Base-by-base conservation (phyloP, 345 rosid species). In the Salix dunnii region DNA sequence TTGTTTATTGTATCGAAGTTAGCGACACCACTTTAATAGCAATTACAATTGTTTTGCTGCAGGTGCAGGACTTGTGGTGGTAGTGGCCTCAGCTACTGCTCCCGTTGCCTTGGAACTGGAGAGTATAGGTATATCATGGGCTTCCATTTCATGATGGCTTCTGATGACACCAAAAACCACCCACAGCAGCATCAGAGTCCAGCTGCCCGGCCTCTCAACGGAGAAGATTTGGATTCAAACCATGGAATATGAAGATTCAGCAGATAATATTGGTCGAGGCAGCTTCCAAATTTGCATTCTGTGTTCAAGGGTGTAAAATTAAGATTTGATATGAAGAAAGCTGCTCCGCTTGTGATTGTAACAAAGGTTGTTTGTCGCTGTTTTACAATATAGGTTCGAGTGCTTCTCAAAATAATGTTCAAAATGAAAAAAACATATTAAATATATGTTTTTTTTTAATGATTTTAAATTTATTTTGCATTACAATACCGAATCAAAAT, bases 31-130 rank as follows among this genome's bases (percentile, higher is more conserved):
- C 27, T 7, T 7, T 30, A 64, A 8, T 6, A 21, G 53, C 2
- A 17, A 62, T 73, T 23, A 18, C 25, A 38, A 23, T 46, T n/a
- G 13, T 33, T 43, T 49, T 49, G 27, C 12, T 60, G 78, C 85
- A 92, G 96, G 94, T 92, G 97, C 81, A 78, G 71, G 67, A 71
- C 86, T 43, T 91, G 96, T 77, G 96, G 92, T n/a, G 97, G 96
- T 12, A 91, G 91, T 76, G 97, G 96, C 76, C 88, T 91, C 40
- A n/a, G 78, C 72, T 84, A 85, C 67, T 90, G 95, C 81, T 82
- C 89, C 49, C 93, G 94, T 28, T 94, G 97, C 82, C 87, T 88
- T 27, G 95, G 95, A 65, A 89, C 95, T 0, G 94, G 94, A 49
- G 94, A 88, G 80, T 88, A 87, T 71, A 88, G 91, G 74, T 74